These are phyloP conservation scores for Pilobolus umbonatus DNA, from an alignment of 192 early-diverging fungal species.

Conservation along the genomic window DNA sequence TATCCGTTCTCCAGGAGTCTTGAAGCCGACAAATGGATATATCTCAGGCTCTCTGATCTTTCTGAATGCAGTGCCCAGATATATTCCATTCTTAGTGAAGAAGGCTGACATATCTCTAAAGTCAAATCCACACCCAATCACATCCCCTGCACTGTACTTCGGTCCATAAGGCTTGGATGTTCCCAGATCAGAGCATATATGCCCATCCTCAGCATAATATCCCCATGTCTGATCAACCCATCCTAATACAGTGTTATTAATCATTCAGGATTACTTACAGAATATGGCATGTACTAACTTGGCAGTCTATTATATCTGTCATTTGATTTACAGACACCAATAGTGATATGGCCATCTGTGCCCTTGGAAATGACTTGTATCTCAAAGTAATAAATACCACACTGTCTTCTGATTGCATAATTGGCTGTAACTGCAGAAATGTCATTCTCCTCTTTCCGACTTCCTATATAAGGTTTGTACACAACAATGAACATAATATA, in stretches of 20 bases:
- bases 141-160: conserved; percentile 82
- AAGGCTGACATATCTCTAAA: conserved; percentile 72
- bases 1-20: conserved; percentile 50
- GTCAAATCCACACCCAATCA: conserved; percentile 90
- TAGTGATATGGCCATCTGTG: conserved; percentile 84
- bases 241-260: conserved; percentile 26
- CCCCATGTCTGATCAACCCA: conserved; percentile 93
- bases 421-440: conserved; percentile 79
- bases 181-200: conserved; percentile 66
- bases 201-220: conserved; percentile 96
- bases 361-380: conserved; percentile 81
- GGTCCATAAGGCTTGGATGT: conserved; percentile 83
- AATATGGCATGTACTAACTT: conserved; percentile 25
- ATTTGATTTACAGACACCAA: conserved; percentile 66
- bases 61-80: conserved; percentile 30
- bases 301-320: conserved; percentile 69
- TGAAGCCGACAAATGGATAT: conserved; percentile 59
- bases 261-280: neutral
- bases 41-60: conserved; percentile 22
- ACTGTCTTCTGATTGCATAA: conserved; percentile 73
- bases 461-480: conserved; percentile 35
- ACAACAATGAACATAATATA: neutral
- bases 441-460: conserved; percentile 67
- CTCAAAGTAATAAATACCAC: conserved; percentile 93
- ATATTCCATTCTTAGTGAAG: conserved; percentile 90